Conservation (phyloP, 2,329 filamentous ascomycete species). For the Neopestalotiopsis rosae region DNA sequence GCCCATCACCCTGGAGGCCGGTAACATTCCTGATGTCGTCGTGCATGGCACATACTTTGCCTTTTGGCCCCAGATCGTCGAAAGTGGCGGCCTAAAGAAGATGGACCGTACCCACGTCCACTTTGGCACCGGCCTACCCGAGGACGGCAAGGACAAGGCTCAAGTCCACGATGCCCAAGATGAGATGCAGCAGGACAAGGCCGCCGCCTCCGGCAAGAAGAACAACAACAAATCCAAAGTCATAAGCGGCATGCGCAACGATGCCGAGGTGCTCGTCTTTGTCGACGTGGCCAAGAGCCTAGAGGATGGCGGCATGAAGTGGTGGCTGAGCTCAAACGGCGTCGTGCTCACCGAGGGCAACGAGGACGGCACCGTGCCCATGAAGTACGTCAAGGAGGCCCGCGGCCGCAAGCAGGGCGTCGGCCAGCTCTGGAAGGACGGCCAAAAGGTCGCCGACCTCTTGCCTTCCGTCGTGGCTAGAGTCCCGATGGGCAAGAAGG, state of each 20-base stretch:
- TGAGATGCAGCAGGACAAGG: slow-evolving; percentile 16
- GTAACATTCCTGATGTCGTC: slow-evolving; percentile 67
- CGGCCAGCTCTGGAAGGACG: slow-evolving; percentile 73
- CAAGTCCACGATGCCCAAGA: slow-evolving; percentile 18
- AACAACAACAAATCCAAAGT: slow-evolving; percentile 46
- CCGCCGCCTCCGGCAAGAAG: slow-evolving; percentile 18
- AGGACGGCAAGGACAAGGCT: slow-evolving; percentile 34
- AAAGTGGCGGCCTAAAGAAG: slow-evolving; percentile 75
- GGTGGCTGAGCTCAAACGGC: slow-evolving; percentile 81
- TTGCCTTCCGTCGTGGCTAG: slow-evolving; percentile 61
- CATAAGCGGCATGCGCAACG: slow-evolving; percentile 80
- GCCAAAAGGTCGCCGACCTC: slow-evolving; percentile 69
- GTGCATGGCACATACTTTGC: slow-evolving; percentile 90
- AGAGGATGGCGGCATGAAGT: slow-evolving; percentile 63
- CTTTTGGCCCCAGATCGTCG: slow-evolving; percentile 77
- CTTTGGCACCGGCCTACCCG: slow-evolving; percentile 77
- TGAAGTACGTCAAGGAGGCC: slow-evolving; percentile 75
- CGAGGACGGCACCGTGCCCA: slow-evolving; percentile 65
- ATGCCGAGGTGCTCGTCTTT: slow-evolving; percentile 79
- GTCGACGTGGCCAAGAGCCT: slow-evolving; percentile 74
- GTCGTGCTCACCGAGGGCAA: slow-evolving; percentile 71
- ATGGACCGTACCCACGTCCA: slow-evolving; percentile 93
- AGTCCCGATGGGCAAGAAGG: slow-evolving; percentile 52
- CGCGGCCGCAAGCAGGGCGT: slow-evolving; percentile 64
- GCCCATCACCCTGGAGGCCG: slow-evolving; percentile 65